Conservation (phyloP, 129 eudicot genomes). For the Lactuca saligna region DNA sequence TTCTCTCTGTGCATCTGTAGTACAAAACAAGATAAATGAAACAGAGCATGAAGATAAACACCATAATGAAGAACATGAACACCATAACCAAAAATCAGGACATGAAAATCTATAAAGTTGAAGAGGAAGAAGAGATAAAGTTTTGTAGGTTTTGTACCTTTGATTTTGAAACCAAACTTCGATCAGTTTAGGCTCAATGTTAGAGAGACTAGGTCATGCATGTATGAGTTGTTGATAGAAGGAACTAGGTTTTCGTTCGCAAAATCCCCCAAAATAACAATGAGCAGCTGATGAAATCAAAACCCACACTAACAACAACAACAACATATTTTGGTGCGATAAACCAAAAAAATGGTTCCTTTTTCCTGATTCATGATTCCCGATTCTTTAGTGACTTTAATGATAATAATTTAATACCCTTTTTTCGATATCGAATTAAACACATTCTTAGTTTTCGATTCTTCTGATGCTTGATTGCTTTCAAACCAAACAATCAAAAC, state of each 20-base stretch:
- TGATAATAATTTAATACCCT: conserved; percentile 17
- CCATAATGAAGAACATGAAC: too few species aligned
- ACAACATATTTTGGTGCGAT: background rate
- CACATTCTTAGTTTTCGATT: conserved; percentile 4
- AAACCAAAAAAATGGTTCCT: conserved; percentile 17
- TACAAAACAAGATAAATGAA: conserved; percentile 2
- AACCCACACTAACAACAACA: background rate
- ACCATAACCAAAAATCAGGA: background rate
- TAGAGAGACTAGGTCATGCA: conserved; percentile 81
- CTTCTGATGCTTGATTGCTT: background rate
- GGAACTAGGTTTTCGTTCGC: conserved; percentile 58
- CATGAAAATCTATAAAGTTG: background rate
- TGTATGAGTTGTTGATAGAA: conserved; percentile 83
- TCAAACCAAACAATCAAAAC: background rate
- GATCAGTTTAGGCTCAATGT: conserved; percentile 90
- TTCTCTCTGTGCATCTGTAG: conserved; percentile 83
- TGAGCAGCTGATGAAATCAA: background rate
- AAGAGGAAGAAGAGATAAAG: background rate
- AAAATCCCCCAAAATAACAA: conserved; percentile 5
- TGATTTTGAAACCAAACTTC: conserved; percentile 93
- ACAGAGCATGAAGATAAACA: too few species aligned
- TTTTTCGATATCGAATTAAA: background rate
- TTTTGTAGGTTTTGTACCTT: conserved; percentile 39
- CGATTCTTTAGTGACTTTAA: conserved; percentile 9
- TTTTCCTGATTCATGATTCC: too few species aligned